These are phyloP conservation scores for Raphanus raphanistrum DNA, from an alignment of 345 rosid genomes.

Conservation along the genomic window DNA sequence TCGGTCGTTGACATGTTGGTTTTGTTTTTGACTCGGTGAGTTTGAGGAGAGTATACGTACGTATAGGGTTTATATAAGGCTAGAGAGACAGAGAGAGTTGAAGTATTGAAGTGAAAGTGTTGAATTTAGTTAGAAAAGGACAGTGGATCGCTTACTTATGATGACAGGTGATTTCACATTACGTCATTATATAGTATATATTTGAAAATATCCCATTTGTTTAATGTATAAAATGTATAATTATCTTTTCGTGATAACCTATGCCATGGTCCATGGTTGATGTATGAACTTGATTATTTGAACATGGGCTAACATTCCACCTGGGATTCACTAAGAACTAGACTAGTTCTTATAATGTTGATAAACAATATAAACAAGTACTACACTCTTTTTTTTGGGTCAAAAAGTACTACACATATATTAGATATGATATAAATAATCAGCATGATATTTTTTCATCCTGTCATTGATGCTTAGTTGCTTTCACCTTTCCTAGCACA, in stretches of 20 bases:
- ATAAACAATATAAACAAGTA: background rate
- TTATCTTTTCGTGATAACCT: constrained; percentile 28
- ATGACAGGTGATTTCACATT: constrained; percentile 26
- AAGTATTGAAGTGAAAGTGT: constrained; percentile 34
- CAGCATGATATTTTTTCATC: background rate
- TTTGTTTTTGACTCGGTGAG: constrained; percentile 28
- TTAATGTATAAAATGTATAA: background rate
- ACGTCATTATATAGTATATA: background rate
- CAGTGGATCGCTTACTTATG: constrained; percentile 37
- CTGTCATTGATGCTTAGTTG: constrained; percentile 9
- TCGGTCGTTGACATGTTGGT: constrained; percentile 32
- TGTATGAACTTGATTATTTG: constrained; percentile 17
- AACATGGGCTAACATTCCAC: constrained; percentile 15
- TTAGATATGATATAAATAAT: background rate
- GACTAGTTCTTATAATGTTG: background rate
- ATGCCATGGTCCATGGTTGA: constrained; percentile 25
- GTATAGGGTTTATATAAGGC: constrained; percentile 34
- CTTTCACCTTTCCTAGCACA: background rate
- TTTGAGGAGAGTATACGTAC: constrained; percentile 10
- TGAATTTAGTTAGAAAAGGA: constrained; percentile 39
- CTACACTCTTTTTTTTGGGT: background rate
- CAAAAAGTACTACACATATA: background rate
- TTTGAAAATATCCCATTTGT: constrained; percentile 5
- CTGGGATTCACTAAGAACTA: background rate
- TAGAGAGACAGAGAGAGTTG: constrained; percentile 13